Evolutionary conservation across 768 basidiomycete genomes (phyloP).

Genomic region (Serendipita vermifera): DNA sequence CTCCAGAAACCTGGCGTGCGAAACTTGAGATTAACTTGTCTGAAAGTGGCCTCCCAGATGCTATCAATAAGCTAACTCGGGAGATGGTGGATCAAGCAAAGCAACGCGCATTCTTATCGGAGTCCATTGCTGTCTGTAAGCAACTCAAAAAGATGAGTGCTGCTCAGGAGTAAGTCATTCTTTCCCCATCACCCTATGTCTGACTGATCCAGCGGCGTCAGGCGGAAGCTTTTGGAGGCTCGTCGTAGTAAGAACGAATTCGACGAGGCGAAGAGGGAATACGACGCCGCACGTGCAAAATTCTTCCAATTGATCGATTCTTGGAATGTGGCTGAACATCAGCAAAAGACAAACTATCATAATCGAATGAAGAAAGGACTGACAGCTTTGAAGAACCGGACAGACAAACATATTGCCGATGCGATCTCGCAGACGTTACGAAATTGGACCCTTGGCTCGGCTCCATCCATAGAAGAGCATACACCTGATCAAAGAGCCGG

Average conservation of each 20-base stretch:
- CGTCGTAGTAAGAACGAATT: neutral
- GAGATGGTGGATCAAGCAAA: constrained; percentile 7
- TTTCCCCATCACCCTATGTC: neutral
- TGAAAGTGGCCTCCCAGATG: constrained; percentile 2
- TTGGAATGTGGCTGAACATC: neutral
- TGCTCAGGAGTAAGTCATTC: neutral
- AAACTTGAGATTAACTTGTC: neutral
- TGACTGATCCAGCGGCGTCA: neutral
- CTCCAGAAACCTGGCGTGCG: neutral
- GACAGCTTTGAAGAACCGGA: neutral
- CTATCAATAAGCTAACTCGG: neutral
- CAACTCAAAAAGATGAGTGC: neutral
- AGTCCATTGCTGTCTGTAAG: neutral
- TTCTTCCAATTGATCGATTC: neutral
- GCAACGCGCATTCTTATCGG: constrained; percentile 3
- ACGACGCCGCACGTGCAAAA: neutral
- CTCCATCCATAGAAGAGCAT: neutral
- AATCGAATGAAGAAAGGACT: neutral
- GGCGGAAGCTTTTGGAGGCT: neutral
- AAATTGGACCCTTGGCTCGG: neutral
- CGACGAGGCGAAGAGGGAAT: neutral
- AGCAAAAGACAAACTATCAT: neutral
- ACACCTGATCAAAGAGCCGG: neutral
- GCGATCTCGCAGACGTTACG: neutral
- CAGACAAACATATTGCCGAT: neutral